Percentiles rank a stretch among this genome's conserved stretches.
phyloP scores from a whole-genome alignment of 495 filamentous ascomycete genomes.

The Hyphodiscus hymeniophilus region DNA sequence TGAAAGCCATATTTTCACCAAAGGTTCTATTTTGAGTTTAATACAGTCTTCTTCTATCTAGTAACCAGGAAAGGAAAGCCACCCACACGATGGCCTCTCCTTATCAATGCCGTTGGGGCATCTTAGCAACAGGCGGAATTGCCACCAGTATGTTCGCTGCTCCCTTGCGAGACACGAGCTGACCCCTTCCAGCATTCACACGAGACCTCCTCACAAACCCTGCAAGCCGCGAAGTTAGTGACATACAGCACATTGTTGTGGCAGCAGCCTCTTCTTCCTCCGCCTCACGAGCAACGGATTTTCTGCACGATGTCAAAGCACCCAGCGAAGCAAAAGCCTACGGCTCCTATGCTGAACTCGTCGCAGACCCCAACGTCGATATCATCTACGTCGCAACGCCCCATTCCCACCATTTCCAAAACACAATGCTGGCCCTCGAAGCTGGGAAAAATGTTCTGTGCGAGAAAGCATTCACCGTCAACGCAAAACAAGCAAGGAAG shows the following conservation, averaged over 20 bases:
- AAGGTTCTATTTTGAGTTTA: too few species aligned
- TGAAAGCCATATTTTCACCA: too few species aligned
- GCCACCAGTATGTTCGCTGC: constrained; percentile 49
- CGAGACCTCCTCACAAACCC: constrained; percentile 78
- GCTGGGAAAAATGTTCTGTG: constrained; percentile 86
- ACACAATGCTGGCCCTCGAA: constrained; percentile 59
- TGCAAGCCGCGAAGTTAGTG: constrained; percentile 57
- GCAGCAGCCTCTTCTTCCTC: constrained; percentile 80
- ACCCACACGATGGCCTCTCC: constrained; percentile 39
- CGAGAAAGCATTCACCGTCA: constrained; percentile 91
- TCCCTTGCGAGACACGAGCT: neutral
- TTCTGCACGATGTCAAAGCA: constrained; percentile 58
- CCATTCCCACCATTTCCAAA: constrained; percentile 93
- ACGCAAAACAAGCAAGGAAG: constrained; percentile 69
- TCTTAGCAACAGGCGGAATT: constrained; percentile 77
- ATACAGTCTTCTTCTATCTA: too few species aligned
- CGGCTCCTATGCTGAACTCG: constrained; percentile 69
- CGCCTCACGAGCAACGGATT: constrained; percentile 55
- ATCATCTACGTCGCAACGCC: constrained; percentile 92
- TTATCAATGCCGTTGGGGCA: constrained; percentile 59
- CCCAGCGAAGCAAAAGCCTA: constrained; percentile 65
- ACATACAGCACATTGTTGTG: constrained; percentile 69
- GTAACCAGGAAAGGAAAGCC: too few species aligned
- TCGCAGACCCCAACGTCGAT: constrained; percentile 50
- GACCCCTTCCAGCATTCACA: constrained; percentile 54